Percentiles rank a stretch among this genome's conserved stretches.
These are phyloP conservation scores for Sarocladiaceae sp. DNA, from an alignment of 2,329 filamentous ascomycete species.

Conservation along the genomic window DNA sequence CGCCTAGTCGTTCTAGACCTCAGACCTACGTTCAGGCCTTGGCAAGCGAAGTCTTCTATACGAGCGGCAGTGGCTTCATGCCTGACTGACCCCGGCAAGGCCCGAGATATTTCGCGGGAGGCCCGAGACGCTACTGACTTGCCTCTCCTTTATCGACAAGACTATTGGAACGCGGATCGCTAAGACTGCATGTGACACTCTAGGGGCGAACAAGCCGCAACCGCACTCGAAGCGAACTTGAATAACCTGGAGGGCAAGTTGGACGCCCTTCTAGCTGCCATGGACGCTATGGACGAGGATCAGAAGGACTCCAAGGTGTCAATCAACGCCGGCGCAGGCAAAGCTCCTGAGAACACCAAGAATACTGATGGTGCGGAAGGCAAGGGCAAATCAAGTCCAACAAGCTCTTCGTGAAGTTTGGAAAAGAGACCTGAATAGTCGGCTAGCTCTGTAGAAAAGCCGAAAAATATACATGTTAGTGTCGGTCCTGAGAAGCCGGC, in stretches of 20 bases:
- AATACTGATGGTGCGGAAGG: not conserved
- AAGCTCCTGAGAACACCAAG: not conserved
- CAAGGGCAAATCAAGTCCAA: not conserved
- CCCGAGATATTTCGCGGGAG: not conserved
- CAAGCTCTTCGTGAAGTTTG: not conserved
- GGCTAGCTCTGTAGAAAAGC: too few relatives aligned
- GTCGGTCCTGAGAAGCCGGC: too few relatives aligned
- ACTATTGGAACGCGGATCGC: not conserved
- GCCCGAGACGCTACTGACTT: not conserved
- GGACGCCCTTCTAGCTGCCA: constrained; percentile 48
- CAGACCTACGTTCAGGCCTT: not conserved
- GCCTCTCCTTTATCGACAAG: not conserved
- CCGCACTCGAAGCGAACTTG: constrained; percentile 48
- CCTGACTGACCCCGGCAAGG: not conserved
- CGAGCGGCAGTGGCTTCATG: not conserved
- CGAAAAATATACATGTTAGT: too few relatives aligned
- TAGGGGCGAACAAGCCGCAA: constrained; percentile 52
- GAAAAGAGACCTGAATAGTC: too few relatives aligned
- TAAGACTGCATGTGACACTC: not conserved
- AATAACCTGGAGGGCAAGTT: constrained; percentile 49
- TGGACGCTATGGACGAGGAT: constrained; percentile 28
- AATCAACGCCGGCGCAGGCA: not conserved
- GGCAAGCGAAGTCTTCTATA: too few relatives aligned
- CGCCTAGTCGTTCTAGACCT: not conserved
- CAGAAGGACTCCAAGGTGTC: constrained; percentile 5